phyloP scores from a whole-genome alignment of 1,284 basidiomycete genomes.

The Pyrrhoderma lamaoense region DNA sequence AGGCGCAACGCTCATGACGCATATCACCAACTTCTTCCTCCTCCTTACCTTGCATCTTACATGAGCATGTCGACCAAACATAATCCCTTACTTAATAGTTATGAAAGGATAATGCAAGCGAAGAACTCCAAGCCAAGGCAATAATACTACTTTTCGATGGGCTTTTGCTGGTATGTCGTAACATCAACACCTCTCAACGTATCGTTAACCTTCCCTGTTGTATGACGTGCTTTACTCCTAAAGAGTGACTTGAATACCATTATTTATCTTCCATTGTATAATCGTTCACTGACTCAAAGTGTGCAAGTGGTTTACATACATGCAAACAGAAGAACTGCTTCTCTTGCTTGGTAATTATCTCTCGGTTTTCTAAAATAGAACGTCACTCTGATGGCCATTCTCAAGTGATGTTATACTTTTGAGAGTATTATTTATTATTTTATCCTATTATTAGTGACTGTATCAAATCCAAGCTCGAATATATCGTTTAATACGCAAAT shows the following conservation, averaged over 20 bases:
- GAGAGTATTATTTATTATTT: too few relatives aligned
- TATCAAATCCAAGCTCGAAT: too few relatives aligned
- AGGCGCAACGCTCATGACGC: constrained; percentile 44
- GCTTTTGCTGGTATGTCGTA: neutral
- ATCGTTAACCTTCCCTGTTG: too few relatives aligned
- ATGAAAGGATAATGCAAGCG: constrained; percentile 56
- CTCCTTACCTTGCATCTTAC: constrained; percentile 61
- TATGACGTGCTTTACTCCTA: neutral
- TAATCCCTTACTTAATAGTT: constrained; percentile 59
- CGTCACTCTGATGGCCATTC: too few relatives aligned
- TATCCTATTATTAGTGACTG: too few relatives aligned
- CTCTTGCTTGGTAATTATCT: too few relatives aligned
- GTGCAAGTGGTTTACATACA: neutral
- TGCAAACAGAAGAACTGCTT: too few relatives aligned
- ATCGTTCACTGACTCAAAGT: neutral
- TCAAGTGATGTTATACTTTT: too few relatives aligned
- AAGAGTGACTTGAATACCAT: constrained; percentile 2
- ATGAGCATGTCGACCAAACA: constrained; percentile 56
- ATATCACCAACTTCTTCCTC: constrained; percentile 60
- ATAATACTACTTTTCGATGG: neutral
- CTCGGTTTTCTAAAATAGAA: too few relatives aligned
- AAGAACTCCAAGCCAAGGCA: constrained; percentile 27
- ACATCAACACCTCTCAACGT: neutral
- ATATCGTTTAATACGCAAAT: too few relatives aligned
- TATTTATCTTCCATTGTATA: neutral